These are phyloP conservation scores for Solanum hybrid DNA, from an alignment of 305 asterid genomes.

Conservation along the genomic window DNA sequence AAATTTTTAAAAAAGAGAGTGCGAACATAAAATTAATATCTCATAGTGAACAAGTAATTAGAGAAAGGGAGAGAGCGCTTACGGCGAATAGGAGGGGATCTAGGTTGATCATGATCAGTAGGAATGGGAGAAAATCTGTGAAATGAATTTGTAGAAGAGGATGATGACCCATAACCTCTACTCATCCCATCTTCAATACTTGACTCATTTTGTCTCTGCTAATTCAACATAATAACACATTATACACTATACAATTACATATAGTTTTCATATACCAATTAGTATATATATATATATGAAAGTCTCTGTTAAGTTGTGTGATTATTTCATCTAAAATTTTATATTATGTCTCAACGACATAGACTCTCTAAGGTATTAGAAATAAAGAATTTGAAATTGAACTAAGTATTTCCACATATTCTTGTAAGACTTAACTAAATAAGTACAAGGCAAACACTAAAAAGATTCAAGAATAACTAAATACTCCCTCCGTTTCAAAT, in stretches of 20 bases:
- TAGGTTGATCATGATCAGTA: constrained; percentile 38
- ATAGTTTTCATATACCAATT: not conserved
- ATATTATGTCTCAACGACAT: not conserved
- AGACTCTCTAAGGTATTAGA: not conserved
- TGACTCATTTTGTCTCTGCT: constrained; percentile 42
- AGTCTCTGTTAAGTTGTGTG: not conserved
- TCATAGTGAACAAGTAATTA: not conserved
- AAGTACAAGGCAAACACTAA: not conserved
- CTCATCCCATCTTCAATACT: constrained; percentile 18
- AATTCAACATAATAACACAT: not conserved
- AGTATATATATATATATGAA: not conserved
- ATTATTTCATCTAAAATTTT: not conserved
- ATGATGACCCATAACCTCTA: constrained; percentile 48
- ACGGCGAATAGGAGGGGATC: constrained; percentile 71
- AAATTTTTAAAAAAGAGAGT: not conserved
- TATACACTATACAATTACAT: not conserved
- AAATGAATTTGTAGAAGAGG: constrained; percentile 51
- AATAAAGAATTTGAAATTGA: no score
- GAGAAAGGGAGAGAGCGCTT: constrained; percentile 11
- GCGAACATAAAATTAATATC: not conserved
- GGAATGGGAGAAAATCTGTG: constrained; percentile 34
- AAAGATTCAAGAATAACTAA: not conserved
- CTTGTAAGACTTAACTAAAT: not conserved
- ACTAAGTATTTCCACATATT: not conserved
- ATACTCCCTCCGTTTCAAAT: not conserved